Base-by-base conservation (phyloP, 176 grass and related monocot genomes). In the Melocanna baccifera region DNA sequence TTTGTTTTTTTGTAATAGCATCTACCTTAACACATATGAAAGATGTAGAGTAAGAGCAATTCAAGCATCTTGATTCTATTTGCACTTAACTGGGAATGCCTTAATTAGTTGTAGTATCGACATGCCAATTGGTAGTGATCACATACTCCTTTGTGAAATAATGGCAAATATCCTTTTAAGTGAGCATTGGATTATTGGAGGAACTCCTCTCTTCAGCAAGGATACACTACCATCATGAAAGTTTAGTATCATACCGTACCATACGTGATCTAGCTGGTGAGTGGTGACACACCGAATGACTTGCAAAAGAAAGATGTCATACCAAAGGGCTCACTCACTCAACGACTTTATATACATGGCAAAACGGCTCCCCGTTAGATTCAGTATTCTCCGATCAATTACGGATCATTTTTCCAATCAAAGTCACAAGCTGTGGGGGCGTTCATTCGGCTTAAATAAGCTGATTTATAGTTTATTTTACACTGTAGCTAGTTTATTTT, bases 271-370 rank as follows among this genome's bases (percentile, higher is more conserved):
- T 12, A 12, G 43, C 20, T 15, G 29, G 30, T 32, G 2, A 58
- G 40, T 13, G 16, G 39, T 34, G 47, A 29, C 67, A 73, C 47
- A 7, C n/a, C 5, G 87, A 76, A 80, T 76, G 83, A 71, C 64
- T 64, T 71, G 56, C 41, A n/a, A 78, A 73, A 78, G 26, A 5
- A 4, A 12, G 46, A 34, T 42, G 23, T 6, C 5, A 71, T 48
- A 30, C 41, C 9, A 13, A 52, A 55, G 23, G 85, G 13, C 16
- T 15, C 1, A 28, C 58, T 73, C 85, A 81, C 58, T 73, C 85
- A 81, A 51, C 18, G 26, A 46, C 59, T 50, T 71, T 19, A 42
- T 13, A 12, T 14, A 18, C 84, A 72, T 12, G 55, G 30, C 16
- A 56, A 65, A 72, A 56, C 48, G n/a, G 83, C 18, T 22, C 59